Evolutionary conservation across 1,139 yeast species (phyloP).

Genomic region (Suhomyces chickasaworum): DNA sequence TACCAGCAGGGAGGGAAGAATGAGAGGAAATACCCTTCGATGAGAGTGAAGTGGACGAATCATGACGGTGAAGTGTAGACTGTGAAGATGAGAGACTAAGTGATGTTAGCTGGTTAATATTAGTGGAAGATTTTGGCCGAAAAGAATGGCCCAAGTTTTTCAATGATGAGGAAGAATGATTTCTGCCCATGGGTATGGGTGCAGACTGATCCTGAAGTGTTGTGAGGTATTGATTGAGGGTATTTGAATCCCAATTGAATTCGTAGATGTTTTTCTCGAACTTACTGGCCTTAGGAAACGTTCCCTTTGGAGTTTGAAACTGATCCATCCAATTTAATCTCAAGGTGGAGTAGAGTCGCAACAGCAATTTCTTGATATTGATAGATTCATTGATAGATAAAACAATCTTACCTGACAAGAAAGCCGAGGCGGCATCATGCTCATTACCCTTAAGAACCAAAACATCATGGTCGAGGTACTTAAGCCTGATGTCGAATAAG

Average conservation of each 20-base stretch:
- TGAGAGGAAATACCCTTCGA: slow-evolving; percentile 24
- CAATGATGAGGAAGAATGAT: slow-evolving; percentile 39
- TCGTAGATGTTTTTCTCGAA: slow-evolving; percentile 72
- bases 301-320: slow-evolving; percentile 48
- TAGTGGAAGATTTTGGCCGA: slow-evolving; percentile 36
- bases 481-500: slow-evolving; percentile 62
- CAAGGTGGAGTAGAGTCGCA: slow-evolving; percentile 67
- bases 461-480: slow-evolving; percentile 75
- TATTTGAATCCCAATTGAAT: slow-evolving; percentile 73
- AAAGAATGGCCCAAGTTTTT: slow-evolving; percentile 33
- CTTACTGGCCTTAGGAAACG: slow-evolving; percentile 51
- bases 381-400: slow-evolving; percentile 77
- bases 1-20: slow-evolving; percentile 61
- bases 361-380: slow-evolving; percentile 59
- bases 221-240: slow-evolving; percentile 40
- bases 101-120: slow-evolving; percentile 29
- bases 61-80: slow-evolving; percentile 9
- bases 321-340: slow-evolving; percentile 60
- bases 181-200: slow-evolving; percentile 18
- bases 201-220: slow-evolving; percentile 33
- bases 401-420: slow-evolving; percentile 76
- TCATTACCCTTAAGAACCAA: slow-evolving; percentile 77
- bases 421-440: slow-evolving; percentile 75
- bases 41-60: slow-evolving; percentile 16
- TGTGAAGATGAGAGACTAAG: slow-evolving; percentile 18